Base-by-base conservation (phyloP, 2,329 filamentous ascomycete species). In the Samsoniella hepiali region DNA sequence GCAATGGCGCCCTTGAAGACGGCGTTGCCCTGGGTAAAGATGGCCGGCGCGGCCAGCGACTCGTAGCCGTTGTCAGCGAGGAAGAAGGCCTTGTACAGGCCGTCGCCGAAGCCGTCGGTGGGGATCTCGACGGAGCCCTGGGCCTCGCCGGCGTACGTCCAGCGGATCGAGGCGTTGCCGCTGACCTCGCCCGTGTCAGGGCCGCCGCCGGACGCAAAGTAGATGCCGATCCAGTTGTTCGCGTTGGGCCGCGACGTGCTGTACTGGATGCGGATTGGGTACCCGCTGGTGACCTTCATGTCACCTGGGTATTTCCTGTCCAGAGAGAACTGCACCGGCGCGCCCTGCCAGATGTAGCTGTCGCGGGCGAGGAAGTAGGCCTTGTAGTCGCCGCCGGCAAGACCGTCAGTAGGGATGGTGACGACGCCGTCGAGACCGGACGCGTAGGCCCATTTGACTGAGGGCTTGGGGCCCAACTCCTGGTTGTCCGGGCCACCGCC, bases 221-320 rank as follows among this genome's bases (percentile, higher is more conserved):
- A 64, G 15, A 64, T 7, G 17, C 44, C 63, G 34, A 64, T 31
- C 63, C 63, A 64, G 63, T 64, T 64, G n/a, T 54, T 45, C 5
- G 32, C 42, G 45, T 45, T 54, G n/a, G 63, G 53, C 34, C 27
- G 10, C 8, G 29, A 13, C 7, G 58, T 64, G 51, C 34, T 51
- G 53, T 64, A 64, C 27, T 64, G 27, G 22, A 64, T 11, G 27
- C 45, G 27, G 13, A 64, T 47, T 34, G 63, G 63, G 59, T 56
- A 45, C n/a, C 58, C 51, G 38, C 53, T 3, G 5, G 36, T 53
- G 31, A 53, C 51, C 3, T 27, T 50, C 11, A 64, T 3, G 2
- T 27, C 29, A 13, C 54, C 55, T 0, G 34, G 15, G 15, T 17
- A 51, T n/a, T 10, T 29, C 45, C 53, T 64, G 47, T 42, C 29